Conservation (phyloP, 805 yeast species). For the Candida methanosorbosa region DNA sequence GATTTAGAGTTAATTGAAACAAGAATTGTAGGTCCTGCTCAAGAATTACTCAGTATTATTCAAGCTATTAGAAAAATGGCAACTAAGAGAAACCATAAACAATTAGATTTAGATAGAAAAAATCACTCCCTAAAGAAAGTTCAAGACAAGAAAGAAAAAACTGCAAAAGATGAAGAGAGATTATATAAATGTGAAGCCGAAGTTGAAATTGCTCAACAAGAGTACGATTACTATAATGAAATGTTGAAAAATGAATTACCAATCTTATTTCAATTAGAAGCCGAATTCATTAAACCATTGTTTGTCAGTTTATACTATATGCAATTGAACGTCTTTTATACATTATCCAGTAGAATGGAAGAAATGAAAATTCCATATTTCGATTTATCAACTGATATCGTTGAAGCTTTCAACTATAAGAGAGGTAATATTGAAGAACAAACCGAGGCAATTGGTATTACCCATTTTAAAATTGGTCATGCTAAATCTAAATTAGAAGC, state of each 20-base stretch:
- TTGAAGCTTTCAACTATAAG: conserved; percentile 69
- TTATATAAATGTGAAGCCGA: conserved; percentile 86
- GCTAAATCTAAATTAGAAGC: conserved; percentile 79
- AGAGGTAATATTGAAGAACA: conserved; percentile 89
- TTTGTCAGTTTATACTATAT: conserved; percentile 92
- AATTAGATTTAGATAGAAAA: conserved; percentile 86
- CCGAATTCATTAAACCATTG: conserved; percentile 86
- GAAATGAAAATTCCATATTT: conserved; percentile 96
- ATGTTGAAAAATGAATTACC: conserved; percentile 91
- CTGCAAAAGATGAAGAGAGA: conserved; percentile 85
- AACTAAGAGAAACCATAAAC: conserved; percentile 91
- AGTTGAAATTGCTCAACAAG: conserved; percentile 86
- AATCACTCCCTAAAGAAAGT: conserved; percentile 59
- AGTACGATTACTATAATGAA: conserved; percentile 91
- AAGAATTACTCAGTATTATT: conserved; percentile 77
- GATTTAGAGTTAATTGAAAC: conserved; percentile 89
- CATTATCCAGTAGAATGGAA: conserved; percentile 84
- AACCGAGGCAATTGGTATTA: conserved; percentile 81
- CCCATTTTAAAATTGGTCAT: conserved; percentile 85
- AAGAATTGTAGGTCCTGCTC: conserved; percentile 85
- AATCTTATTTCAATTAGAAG: conserved; percentile 75
- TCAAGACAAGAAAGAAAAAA: conserved; percentile 75
- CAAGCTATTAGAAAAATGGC: conserved; percentile 87
- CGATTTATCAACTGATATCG: conserved; percentile 75
- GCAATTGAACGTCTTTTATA: conserved; percentile 96